Evolutionary conservation across 2,329 filamentous ascomycete species (phyloP).

Genomic region (Trichoderma brevicompactum): DNA sequence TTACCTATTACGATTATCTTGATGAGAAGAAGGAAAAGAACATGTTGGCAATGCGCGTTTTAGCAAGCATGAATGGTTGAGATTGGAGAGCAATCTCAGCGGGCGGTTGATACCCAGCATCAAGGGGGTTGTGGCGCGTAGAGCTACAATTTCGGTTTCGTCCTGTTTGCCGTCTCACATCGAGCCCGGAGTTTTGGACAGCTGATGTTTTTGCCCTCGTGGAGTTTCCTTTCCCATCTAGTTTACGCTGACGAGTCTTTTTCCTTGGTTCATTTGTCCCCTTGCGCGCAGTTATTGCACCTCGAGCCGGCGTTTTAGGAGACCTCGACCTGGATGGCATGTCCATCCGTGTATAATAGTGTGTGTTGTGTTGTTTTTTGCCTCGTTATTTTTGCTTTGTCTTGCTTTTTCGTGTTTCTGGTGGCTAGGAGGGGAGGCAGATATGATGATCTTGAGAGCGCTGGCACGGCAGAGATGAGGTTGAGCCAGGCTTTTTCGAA

Average conservation of each 20-base stretch:
- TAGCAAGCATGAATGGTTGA: conserved; percentile 10
- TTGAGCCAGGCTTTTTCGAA: conserved; percentile 14
- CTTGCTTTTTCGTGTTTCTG: conserved; percentile 13
- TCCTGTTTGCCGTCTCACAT: conserved; percentile 22
- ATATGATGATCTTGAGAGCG: conserved; percentile 3
- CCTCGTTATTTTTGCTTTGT: neutral
- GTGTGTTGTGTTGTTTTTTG: neutral
- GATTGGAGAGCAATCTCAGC: conserved; percentile 23
- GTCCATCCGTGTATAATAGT: conserved; percentile 30
- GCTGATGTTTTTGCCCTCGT: conserved; percentile 18
- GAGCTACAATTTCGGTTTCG: conserved; percentile 25
- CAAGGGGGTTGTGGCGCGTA: conserved; percentile 9
- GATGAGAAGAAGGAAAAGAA: conserved; percentile 2
- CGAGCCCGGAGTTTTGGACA: conserved; percentile 31
- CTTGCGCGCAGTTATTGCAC: conserved; percentile 18
- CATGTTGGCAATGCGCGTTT: conserved; percentile 10
- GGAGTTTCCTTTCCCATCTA: conserved; percentile 20
- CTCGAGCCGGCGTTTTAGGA: conserved; percentile 29
- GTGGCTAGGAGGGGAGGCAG: neutral
- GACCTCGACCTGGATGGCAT: conserved; percentile 21
- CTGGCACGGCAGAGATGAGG: conserved; percentile 11
- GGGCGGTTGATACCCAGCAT: conserved; percentile 25
- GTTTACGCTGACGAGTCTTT: conserved; percentile 14
- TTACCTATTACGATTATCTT: conserved; percentile 19
- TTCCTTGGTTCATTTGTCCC: conserved; percentile 12